A percentile compares a stretch with the other conserved stretches of the same genome.
phyloP scores from a whole-genome alignment of 2,329 filamentous ascomycete species.

The Mycosphaerella arachidis region DNA sequence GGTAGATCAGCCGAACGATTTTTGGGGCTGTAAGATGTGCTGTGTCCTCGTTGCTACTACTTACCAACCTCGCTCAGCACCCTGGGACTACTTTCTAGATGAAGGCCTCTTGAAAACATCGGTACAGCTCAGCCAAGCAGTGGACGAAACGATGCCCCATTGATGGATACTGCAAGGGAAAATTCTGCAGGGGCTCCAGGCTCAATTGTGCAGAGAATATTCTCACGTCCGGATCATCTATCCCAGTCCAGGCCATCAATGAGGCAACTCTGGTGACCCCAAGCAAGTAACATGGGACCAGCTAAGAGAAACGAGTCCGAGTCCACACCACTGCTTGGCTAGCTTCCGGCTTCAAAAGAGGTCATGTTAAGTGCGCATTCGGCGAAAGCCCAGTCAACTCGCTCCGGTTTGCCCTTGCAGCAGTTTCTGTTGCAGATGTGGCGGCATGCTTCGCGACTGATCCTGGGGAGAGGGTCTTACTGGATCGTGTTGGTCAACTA shows the following conservation, averaged over 20 bases:
- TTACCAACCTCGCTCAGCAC: neutral
- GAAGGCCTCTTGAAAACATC: constrained; percentile 1
- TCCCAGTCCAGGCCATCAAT: constrained; percentile 2
- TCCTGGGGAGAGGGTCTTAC: neutral
- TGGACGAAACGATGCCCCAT: constrained; percentile 6
- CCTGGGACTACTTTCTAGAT: constrained; percentile 2
- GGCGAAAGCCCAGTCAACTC: neutral
- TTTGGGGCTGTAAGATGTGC: neutral
- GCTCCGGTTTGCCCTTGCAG: neutral
- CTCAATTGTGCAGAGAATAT: constrained; percentile 1
- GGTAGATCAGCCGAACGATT: constrained; percentile 2
- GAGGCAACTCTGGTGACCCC: neutral
- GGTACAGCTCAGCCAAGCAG: constrained; percentile 4
- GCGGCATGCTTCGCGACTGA: constrained; percentile 1
- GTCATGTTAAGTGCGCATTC: neutral
- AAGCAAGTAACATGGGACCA: neutral
- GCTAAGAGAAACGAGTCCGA: neutral
- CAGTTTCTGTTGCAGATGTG: neutral
- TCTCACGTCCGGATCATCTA: neutral
- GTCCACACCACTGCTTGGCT: neutral
- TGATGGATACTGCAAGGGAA: neutral
- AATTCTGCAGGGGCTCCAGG: neutral
- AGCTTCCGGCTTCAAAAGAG: neutral
- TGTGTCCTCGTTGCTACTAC: neutral
- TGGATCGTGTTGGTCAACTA: constrained; percentile 1